Conservation (phyloP, 371 early-diverging fungal species). For the Scutellospora calospora region DNA sequence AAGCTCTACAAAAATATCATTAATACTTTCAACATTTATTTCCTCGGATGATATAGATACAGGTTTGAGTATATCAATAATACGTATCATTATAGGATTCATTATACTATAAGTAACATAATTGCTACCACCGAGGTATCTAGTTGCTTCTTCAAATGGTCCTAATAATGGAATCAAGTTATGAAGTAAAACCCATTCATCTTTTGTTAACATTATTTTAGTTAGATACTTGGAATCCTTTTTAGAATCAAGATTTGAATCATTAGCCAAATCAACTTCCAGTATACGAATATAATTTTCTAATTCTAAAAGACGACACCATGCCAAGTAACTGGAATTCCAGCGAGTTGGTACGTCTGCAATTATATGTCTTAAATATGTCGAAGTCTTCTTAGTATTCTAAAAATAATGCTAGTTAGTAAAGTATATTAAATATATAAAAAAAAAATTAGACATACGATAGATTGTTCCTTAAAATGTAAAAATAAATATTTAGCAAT, state of each 20-base stretch:
- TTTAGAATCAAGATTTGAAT: background rate
- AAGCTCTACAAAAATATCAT: background rate
- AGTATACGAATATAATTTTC: background rate
- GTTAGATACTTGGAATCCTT: background rate
- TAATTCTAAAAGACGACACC: background rate
- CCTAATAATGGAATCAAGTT: background rate
- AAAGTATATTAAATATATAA: background rate
- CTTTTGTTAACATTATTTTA: too few relatives aligned
- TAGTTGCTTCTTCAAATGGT: constrained; percentile 19
- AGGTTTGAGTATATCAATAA: background rate
- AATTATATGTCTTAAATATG: background rate
- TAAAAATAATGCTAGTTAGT: background rate
- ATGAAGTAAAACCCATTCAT: background rate
- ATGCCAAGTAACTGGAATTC: background rate
- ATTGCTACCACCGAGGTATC: background rate
- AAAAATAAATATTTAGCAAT: background rate
- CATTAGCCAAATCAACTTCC: background rate
- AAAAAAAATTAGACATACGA: background rate
- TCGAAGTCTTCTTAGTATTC: background rate
- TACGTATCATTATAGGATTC: background rate
- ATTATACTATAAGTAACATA: background rate
- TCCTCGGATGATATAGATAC: background rate
- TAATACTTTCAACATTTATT: background rate
- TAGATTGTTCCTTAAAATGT: background rate
- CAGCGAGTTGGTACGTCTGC: background rate